Evolutionary conservation across 2,329 filamentous ascomycete species (phyloP), one percentile per base, ranked within the genome.

Genomic region (Colletotrichum ledebouriae): DNA sequence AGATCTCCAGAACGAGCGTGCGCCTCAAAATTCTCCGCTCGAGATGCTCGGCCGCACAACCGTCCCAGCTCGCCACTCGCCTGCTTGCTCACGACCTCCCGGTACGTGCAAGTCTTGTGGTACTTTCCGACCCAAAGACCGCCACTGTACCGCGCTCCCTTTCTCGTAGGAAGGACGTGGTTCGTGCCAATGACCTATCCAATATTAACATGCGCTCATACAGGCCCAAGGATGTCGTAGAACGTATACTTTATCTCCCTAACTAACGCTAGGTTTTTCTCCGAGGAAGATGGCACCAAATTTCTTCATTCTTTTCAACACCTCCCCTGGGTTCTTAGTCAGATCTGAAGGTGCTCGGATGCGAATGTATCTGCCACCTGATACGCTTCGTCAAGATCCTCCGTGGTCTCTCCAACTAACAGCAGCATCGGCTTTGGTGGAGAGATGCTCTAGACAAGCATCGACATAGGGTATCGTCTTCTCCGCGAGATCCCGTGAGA

Each of bases 81-180:
- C 57, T 81, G 73, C 3, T 76, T 73, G 4, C 75, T 75, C 1
- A 73, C 75, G 0, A 87, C 84, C 67, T 86, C 83, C 71, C 86
- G 84, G 70, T 86, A 87, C 0, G 85, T 86, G n/a, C 80, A 77
- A 0, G 84, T 87, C 39, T 80, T 78, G 15, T 86, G 75, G 70
- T 79, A 86, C 72, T 86, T 86, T n/a, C 85, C 84, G 2, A 86
- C 84, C 84, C 84, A 86, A 3, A 86, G 76, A 1, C 85, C 85
- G 2, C 84, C 84, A 0, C 84, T 87, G 71, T 84, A 87, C 2
- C 81, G 74, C 0, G 81, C 80, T 0, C 83, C 84, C 20, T 79
- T 79, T 2, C 79, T 76, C 0, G 85, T 87, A 0, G 85, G 84
- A 0, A 87, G 76, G 2, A 87, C 84, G 71, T 86, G 85, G 72